Evolutionary conservation across 1,139 yeast genomes (phyloP).

Genomic region (Hyphopichia burtonii): DNA sequence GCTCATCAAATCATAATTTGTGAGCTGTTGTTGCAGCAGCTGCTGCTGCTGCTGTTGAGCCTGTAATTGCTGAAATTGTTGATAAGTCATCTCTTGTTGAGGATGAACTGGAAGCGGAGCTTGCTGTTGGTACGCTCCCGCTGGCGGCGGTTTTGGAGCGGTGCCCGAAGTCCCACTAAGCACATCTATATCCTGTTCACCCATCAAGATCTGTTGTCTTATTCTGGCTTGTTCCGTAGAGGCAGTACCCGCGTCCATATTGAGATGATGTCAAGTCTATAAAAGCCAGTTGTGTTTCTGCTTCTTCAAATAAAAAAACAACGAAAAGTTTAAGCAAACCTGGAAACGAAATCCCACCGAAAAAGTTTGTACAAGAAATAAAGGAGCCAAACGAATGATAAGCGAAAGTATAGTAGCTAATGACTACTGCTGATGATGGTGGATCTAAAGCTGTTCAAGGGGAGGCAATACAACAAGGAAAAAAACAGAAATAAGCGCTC

Average conservation of each 20-base stretch:
- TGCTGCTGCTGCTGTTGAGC: slow-evolving; percentile 16
- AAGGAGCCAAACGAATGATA: neutral
- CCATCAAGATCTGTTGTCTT: slow-evolving; percentile 34
- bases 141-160: slow-evolving; percentile 7
- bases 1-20: slow-evolving; percentile 14
- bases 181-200: slow-evolving; percentile 27
- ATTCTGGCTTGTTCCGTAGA: slow-evolving; percentile 21
- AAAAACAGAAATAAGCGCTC: too few relatives aligned
- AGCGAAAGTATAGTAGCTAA: too few relatives aligned
- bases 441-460: too few relatives aligned
- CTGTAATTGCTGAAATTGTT: slow-evolving; percentile 10
- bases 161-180: slow-evolving; percentile 12
- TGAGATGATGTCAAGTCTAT: neutral
- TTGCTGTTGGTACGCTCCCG: slow-evolving; percentile 3
- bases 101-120: neutral
- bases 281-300: too few relatives aligned
- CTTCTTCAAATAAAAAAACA: neutral
- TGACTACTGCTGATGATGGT: too few relatives aligned
- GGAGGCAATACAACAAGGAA: too few relatives aligned
- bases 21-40: slow-evolving; percentile 9
- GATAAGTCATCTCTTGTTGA: slow-evolving; percentile 6
- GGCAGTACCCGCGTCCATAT: slow-evolving; percentile 9
- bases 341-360: neutral
- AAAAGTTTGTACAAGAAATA: neutral
- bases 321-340: neutral